Percentiles rank a stretch among this genome's conserved stretches.
These are phyloP conservation scores for Erodium moschatum DNA, from an alignment of 441 rosid genomes.

Conservation along the genomic window DNA sequence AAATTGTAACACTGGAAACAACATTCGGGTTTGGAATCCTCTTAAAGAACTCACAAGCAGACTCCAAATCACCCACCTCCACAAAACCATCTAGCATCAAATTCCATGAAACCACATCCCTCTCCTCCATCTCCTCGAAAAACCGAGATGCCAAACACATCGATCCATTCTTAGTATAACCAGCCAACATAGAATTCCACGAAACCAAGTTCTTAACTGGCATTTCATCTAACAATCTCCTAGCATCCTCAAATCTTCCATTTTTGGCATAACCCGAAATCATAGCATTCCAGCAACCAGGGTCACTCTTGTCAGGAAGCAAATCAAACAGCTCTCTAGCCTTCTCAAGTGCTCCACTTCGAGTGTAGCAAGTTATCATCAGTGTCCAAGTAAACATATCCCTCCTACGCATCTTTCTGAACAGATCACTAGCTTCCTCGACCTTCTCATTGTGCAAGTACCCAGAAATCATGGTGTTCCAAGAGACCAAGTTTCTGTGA, in stretches of 20 bases:
- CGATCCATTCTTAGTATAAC: slow-evolving; percentile 25
- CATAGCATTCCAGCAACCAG: slow-evolving; percentile 33
- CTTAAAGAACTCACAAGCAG: slow-evolving; percentile 31
- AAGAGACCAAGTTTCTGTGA: slow-evolving; percentile 26
- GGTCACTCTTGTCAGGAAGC: slow-evolving; percentile 29
- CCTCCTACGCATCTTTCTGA: slow-evolving; percentile 25
- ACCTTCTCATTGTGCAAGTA: slow-evolving; percentile 20
- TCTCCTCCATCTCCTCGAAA: slow-evolving; percentile 28
- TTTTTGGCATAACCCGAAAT: slow-evolving; percentile 29
- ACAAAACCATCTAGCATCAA: slow-evolving; percentile 71
- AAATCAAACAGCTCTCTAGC: slow-evolving; percentile 30
- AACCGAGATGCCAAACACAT: slow-evolving; percentile 23
- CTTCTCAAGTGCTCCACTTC: slow-evolving; percentile 26
- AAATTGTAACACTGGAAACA: slow-evolving; percentile 23
- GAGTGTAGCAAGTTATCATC: slow-evolving; percentile 28
- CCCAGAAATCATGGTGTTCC: slow-evolving; percentile 33
- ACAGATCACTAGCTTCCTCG: slow-evolving; percentile 25
- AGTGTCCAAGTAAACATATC: slow-evolving; percentile 29
- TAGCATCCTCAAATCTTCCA: slow-evolving; percentile 29
- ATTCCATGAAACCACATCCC: slow-evolving; percentile 51
- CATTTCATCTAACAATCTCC: slow-evolving; percentile 25
- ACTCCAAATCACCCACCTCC: slow-evolving; percentile 41
- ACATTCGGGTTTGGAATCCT: slow-evolving; percentile 24
- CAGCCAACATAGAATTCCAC: slow-evolving; percentile 31
- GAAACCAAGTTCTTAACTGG: slow-evolving; percentile 27